phyloP scores from a whole-genome alignment of 2,329 filamentous ascomycete species.

The Colletotrichum viniferum region DNA sequence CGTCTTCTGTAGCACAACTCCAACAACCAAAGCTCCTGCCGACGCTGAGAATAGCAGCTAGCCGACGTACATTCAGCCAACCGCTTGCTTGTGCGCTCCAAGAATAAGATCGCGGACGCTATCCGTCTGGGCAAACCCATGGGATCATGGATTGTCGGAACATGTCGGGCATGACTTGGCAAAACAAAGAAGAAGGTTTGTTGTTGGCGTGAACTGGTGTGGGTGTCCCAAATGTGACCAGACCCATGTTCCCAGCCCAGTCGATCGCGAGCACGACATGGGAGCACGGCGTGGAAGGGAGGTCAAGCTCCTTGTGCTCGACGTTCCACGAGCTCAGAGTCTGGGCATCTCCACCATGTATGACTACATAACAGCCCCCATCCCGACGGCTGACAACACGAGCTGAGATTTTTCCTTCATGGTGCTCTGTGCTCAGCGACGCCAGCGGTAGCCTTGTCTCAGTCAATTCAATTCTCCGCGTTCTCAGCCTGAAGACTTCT shows the following conservation, averaged over 20 bases:
- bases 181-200: not conserved
- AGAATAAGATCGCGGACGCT: not conserved
- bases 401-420: not conserved
- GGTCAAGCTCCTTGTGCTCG: not conserved
- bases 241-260: not conserved
- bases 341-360: not conserved
- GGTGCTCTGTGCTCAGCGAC: not conserved
- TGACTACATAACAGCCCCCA: constrained; percentile 3
- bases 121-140: not conserved
- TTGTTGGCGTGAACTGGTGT: not conserved
- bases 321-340: not conserved
- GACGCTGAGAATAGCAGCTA: not conserved
- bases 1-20: not conserved
- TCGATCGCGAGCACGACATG: not conserved
- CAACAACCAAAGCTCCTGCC: not conserved
- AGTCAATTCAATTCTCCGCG: not conserved
- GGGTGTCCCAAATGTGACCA: not conserved
- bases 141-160: constrained; percentile 10
- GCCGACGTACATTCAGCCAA: not conserved
- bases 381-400: not conserved
- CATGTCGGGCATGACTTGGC: constrained; percentile 17
- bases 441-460: not conserved
- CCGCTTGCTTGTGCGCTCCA: not conserved
- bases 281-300: not conserved
- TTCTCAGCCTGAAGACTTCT: not conserved